phyloP scores from a whole-genome alignment of 805 yeast genomes.

The Spathaspora girioi region DNA sequence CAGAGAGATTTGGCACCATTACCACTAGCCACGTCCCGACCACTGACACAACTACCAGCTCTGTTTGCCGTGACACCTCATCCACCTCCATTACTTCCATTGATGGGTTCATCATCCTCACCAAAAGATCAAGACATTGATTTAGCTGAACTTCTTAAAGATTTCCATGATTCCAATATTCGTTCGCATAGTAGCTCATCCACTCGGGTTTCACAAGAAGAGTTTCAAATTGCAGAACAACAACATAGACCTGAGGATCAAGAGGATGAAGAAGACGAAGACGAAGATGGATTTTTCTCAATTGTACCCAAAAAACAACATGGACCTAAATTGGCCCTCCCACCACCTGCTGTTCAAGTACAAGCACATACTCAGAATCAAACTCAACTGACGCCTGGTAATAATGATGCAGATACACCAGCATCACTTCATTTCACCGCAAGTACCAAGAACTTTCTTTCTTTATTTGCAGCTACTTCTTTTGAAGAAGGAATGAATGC shows the following conservation, averaged over 20 bases:
- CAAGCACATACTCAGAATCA: neutral
- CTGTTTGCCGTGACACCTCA: neutral
- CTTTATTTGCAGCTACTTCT: neutral
- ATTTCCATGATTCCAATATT: conserved; percentile 2
- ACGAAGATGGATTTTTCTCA: conserved; percentile 3
- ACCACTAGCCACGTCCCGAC: neutral
- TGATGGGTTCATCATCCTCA: neutral
- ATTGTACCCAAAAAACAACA: conserved; percentile 7
- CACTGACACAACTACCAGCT: neutral
- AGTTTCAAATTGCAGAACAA: neutral
- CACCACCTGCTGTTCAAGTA: neutral
- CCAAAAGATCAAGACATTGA: conserved; percentile 1
- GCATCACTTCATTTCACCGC: conserved; percentile 3
- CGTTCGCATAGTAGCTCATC: neutral
- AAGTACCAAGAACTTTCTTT: conserved; percentile 6
- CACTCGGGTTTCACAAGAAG: neutral
- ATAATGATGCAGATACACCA: conserved; percentile 1
- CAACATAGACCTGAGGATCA: conserved; percentile 8
- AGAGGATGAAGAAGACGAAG: conserved; percentile 6
- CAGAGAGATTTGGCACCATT: neutral
- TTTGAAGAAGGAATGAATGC: neutral
- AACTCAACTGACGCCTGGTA: neutral
- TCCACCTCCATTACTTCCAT: neutral
- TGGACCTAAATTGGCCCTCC: conserved; percentile 5
- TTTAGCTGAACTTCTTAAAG: conserved; percentile 6